Percentiles rank a stretch among this genome's conserved stretches.
Conservation (phyloP, 2,329 filamentous ascomycete genomes). For the Talaromyces amestolkiae region DNA sequence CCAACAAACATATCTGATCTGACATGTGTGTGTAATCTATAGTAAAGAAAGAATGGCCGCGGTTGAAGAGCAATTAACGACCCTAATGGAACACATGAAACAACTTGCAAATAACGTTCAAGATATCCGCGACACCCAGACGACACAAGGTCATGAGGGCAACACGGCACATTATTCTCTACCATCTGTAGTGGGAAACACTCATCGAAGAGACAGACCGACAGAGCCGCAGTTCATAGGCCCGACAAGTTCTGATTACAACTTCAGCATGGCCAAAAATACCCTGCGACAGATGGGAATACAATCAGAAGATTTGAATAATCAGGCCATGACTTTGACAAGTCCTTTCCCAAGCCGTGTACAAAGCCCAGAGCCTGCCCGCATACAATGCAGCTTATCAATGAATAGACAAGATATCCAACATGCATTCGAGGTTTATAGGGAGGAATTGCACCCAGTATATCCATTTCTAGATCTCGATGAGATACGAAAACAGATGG, state of each 20-base stretch:
- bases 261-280: constrained; percentile 1
- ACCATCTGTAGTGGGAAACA: not conserved
- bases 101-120: not conserved
- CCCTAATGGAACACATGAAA: not conserved
- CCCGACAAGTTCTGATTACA: constrained; percentile 8
- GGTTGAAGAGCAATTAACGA: not conserved
- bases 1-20: not conserved
- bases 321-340: not conserved
- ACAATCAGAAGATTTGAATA: not conserved
- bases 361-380: not conserved
- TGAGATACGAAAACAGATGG: not conserved
- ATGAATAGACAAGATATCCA: not conserved
- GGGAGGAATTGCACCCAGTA: constrained; percentile 1
- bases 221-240: constrained; percentile 11
- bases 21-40: not conserved
- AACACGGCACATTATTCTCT: not conserved
- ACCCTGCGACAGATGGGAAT: constrained; percentile 9
- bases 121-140: not conserved
- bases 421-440: constrained; percentile 1
- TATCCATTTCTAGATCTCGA: constrained; percentile 3
- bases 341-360: not conserved
- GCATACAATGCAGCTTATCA: not conserved
- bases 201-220: not conserved
- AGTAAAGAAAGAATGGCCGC: not conserved
- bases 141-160: not conserved